These are phyloP conservation scores for Phytophthora foliorum DNA, from an alignment of 352 stramenopile species.

Conservation along the genomic window DNA sequence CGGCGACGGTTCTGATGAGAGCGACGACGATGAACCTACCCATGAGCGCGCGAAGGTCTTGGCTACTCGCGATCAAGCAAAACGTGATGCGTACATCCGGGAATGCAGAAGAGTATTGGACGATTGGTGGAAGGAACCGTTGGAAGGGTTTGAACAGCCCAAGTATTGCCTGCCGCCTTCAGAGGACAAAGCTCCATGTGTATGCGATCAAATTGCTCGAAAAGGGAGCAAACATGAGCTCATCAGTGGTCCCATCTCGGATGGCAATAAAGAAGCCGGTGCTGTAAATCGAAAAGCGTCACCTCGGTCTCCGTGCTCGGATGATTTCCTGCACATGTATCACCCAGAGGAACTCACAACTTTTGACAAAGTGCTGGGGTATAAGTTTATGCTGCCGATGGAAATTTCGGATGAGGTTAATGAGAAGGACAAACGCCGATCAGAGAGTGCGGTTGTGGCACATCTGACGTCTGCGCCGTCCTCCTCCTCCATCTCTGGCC, in stretches of 20 bases:
- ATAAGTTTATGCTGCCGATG: conserved; percentile 91
- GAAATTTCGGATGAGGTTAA: conserved; percentile 76
- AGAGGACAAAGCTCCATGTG: conserved; percentile 35
- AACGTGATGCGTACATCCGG: conserved; percentile 79
- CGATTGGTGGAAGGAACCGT: conserved; percentile 89
- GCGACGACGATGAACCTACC: conserved; percentile 40
- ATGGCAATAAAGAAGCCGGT: conserved; percentile 2
- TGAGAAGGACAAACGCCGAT: conserved; percentile 59
- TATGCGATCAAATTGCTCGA: conserved; percentile 34
- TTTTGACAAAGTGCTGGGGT: conserved; percentile 87
- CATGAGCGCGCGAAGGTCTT: conserved; percentile 32
- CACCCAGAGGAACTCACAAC: conserved; percentile 87
- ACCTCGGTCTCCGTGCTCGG: conserved; percentile 50
- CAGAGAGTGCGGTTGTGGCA: conserved; percentile 53
- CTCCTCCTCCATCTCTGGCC: conserved; percentile 54
- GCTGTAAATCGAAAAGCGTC: conserved; percentile 28
- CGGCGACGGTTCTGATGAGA: conserved; percentile 37
- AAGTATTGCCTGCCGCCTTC: conserved; percentile 43
- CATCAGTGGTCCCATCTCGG: conserved; percentile 1
- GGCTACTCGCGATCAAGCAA: conserved; percentile 51
- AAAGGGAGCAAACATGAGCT: conserved; percentile 23
- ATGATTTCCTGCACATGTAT: conserved; percentile 89
- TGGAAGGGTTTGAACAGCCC: conserved; percentile 77
- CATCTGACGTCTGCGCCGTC: conserved; percentile 53
- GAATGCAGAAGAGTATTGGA: conserved; percentile 80